Conservation (phyloP, 768 basidiomycete genomes). For the Suillus lakei region DNA sequence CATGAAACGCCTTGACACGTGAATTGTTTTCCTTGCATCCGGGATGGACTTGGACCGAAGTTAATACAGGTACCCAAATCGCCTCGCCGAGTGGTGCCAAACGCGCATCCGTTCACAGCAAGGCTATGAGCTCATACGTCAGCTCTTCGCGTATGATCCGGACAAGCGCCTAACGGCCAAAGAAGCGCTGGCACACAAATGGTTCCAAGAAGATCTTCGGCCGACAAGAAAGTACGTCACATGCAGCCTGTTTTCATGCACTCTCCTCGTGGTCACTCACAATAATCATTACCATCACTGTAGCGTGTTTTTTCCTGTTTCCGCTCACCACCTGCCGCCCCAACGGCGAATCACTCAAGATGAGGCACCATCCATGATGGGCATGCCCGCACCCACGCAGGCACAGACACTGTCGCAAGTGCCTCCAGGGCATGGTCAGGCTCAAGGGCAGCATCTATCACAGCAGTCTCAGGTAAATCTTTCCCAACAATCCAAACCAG, state of each 20-base stretch:
- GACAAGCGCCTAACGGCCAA: constrained; percentile 82
- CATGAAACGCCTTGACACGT: constrained; percentile 81
- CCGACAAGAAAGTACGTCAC: constrained; percentile 81
- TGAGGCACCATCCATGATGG: constrained; percentile 88
- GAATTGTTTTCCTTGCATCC: constrained; percentile 28
- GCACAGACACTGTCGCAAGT: constrained; percentile 46
- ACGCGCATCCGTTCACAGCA: constrained; percentile 58
- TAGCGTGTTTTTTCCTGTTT: constrained; percentile 77
- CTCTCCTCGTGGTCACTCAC: background rate
- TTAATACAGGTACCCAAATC: constrained; percentile 57
- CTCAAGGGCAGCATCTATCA: constrained; percentile 47
- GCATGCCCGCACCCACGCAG: constrained; percentile 54
- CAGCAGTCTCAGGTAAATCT: constrained; percentile 29
- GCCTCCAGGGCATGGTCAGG: constrained; percentile 51
- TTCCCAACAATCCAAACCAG: constrained; percentile 49
- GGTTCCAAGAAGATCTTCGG: constrained; percentile 91
- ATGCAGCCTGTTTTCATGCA: constrained; percentile 4
- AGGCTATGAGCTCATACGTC: constrained; percentile 84
- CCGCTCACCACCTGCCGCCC: constrained; percentile 75
- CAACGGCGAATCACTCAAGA: constrained; percentile 90
- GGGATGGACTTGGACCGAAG: constrained; percentile 15
- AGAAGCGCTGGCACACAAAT: constrained; percentile 81
- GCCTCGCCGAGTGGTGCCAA: constrained; percentile 77
- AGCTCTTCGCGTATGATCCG: constrained; percentile 91
- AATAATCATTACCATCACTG: constrained; percentile 3